phyloP scores from a whole-genome alignment of 225 moss, liverwort and hornwort genomes.

The Marchantia polymorpha region DNA sequence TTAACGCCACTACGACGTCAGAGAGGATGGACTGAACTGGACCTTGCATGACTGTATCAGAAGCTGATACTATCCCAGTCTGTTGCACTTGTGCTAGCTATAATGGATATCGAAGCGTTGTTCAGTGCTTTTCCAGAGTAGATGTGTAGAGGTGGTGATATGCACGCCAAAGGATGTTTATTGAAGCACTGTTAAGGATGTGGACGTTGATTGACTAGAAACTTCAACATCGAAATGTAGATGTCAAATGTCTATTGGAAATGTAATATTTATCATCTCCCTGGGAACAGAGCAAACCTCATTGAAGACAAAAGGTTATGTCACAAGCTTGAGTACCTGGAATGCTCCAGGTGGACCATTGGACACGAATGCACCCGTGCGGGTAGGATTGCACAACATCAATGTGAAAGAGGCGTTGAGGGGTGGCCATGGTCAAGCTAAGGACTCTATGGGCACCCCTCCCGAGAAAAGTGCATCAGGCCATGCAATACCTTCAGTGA shows the following conservation, averaged over 20 bases:
- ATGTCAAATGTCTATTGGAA: neutral
- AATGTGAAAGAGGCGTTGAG: constrained; percentile 67
- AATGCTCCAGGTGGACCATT: constrained; percentile 50
- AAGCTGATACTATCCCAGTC: neutral
- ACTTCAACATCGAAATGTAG: neutral
- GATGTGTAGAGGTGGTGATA: too few relatives aligned
- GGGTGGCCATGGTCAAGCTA: constrained; percentile 51
- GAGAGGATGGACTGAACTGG: too few relatives aligned
- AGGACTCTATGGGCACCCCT: constrained; percentile 38
- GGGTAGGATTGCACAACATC: constrained; percentile 48
- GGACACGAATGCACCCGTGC: constrained; percentile 50
- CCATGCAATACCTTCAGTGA: constrained; percentile 17
- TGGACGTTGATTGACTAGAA: neutral
- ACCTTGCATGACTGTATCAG: too few relatives aligned
- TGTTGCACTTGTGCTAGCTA: neutral
- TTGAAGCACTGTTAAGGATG: neutral
- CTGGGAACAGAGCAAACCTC: constrained; percentile 63
- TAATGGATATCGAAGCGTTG: neutral
- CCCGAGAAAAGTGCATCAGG: constrained; percentile 40
- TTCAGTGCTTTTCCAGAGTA: neutral
- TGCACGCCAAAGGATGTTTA: too few relatives aligned
- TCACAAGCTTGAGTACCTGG: constrained; percentile 69
- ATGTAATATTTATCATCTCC: neutral
- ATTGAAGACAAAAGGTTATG: constrained; percentile 69
- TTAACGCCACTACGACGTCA: too few relatives aligned